Conservation (phyloP, 139 green algal species). For the Edaphochlamys debaryana region DNA sequence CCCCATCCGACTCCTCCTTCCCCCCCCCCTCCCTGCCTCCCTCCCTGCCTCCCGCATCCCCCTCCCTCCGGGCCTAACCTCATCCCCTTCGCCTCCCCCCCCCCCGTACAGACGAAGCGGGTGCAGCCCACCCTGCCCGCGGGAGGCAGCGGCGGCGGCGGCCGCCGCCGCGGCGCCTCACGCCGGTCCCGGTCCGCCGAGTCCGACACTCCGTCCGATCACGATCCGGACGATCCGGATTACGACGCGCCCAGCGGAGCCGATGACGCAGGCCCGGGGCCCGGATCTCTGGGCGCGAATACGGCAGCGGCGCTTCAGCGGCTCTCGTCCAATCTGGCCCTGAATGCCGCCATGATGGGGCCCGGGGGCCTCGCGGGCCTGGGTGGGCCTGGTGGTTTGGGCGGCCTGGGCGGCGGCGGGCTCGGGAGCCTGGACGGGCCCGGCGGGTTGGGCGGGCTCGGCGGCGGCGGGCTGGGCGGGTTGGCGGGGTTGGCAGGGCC, state of each 20-base stretch:
- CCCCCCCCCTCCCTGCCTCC: too few species aligned
- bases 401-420: background rate
- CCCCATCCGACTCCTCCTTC: too few species aligned
- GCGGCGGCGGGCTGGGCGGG: background rate
- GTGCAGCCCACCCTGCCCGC: background rate
- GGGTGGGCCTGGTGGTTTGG: background rate
- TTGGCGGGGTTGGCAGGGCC: background rate
- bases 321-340: background rate
- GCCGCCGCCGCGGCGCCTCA: background rate
- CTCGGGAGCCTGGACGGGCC: background rate
- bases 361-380: background rate
- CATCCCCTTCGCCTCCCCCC: too few species aligned
- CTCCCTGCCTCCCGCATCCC: too few species aligned
- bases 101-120: constrained; percentile 21
- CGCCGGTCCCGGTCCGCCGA: constrained; percentile 1
- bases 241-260: background rate
- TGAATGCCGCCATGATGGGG: background rate
- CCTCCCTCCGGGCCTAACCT: too few species aligned
- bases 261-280: background rate
- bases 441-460: too few species aligned
- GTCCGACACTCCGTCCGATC: background rate
- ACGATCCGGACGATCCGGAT: background rate
- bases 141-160: background rate
- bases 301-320: constrained; percentile 18
- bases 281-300: background rate